Percentiles rank a stretch among this genome's conserved stretches.
phyloP scores from a whole-genome alignment of 148 eudicot genomes.

The Agrostemma githago region DNA sequence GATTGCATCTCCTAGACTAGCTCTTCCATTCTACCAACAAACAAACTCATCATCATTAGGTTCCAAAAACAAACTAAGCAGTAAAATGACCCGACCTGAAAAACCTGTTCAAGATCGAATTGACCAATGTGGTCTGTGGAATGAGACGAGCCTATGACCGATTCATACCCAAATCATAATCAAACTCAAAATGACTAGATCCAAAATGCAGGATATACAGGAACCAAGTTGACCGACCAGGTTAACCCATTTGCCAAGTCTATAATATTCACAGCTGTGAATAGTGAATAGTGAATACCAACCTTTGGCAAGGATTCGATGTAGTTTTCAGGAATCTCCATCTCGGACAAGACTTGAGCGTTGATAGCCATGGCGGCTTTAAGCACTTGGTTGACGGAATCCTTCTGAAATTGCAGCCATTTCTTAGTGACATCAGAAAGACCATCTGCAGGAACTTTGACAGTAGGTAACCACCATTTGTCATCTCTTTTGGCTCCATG shows the following conservation, averaged over 20 bases:
- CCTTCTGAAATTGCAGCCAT: slow-evolving; percentile 67
- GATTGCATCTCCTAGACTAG: slow-evolving; percentile 59
- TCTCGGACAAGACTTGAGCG: slow-evolving; percentile 62
- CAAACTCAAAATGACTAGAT: no score
- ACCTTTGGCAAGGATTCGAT: slow-evolving; percentile 79
- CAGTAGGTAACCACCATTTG: slow-evolving; percentile 85
- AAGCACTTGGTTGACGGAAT: slow-evolving; percentile 64
- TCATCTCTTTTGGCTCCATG: slow-evolving; percentile 40
- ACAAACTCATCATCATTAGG: slow-evolving; percentile 4
- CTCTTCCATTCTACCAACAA: slow-evolving; percentile 53
- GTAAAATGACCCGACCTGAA: no score
- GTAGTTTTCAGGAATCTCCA: slow-evolving; percentile 75
- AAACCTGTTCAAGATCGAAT: no score
- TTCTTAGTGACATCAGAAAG: slow-evolving; percentile 49
- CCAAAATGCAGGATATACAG: no score
- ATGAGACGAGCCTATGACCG: no score
- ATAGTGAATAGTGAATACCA: not conserved
- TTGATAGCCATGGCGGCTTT: slow-evolving; percentile 87
- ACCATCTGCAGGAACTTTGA: slow-evolving; percentile 63
- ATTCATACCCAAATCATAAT: no score
- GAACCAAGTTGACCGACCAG: no score
- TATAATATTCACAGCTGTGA: not conserved
- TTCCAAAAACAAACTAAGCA: not conserved
- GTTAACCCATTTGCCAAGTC: no score
- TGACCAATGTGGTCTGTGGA: no score